Conservation (phyloP, 2,329 filamentous ascomycete genomes). For the Xylariaceae sp. region DNA sequence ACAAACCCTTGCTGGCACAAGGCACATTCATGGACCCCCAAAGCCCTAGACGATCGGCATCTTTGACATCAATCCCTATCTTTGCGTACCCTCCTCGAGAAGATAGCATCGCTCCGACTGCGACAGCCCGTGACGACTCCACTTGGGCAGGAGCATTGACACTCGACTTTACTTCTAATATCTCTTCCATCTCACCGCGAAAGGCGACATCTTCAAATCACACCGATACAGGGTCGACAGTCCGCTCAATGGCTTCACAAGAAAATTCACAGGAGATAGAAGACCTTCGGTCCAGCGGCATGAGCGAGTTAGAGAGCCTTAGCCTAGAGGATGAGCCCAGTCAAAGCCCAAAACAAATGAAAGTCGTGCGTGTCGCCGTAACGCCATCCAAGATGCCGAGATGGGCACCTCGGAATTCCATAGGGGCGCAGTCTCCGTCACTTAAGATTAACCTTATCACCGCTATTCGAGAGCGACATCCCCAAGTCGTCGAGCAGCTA, state of each 20-base stretch:
- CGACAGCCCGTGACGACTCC: conserved; percentile 9
- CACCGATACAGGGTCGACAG: conserved; percentile 13
- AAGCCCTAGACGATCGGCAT: conserved; percentile 8
- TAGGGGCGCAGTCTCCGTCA: conserved; percentile 40
- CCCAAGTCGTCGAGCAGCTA: conserved; percentile 53
- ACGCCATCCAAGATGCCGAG: conserved; percentile 50
- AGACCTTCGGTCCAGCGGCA: conserved; percentile 17
- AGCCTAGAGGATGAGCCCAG: conserved; percentile 32
- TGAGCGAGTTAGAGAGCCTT: conserved; percentile 24
- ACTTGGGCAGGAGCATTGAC: conserved; percentile 11
- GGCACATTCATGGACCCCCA: not conserved
- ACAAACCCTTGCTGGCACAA: not conserved
- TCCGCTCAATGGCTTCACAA: conserved; percentile 13
- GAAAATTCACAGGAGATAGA: conserved; percentile 11
- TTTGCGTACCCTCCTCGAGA: conserved; percentile 9
- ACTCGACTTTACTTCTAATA: not conserved
- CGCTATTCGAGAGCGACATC: conserved; percentile 54
- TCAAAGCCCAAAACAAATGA: conserved; percentile 28
- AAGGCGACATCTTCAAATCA: conserved; percentile 10
- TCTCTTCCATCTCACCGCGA: not conserved
- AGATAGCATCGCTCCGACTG: conserved; percentile 11
- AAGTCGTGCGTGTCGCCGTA: conserved; percentile 47
- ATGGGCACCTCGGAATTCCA: conserved; percentile 45
- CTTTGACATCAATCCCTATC: conserved; percentile 4
- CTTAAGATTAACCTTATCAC: conserved; percentile 47